Evolutionary conservation across 345 rosid genomes (phyloP).

Genomic region (Boechera stricta): DNA sequence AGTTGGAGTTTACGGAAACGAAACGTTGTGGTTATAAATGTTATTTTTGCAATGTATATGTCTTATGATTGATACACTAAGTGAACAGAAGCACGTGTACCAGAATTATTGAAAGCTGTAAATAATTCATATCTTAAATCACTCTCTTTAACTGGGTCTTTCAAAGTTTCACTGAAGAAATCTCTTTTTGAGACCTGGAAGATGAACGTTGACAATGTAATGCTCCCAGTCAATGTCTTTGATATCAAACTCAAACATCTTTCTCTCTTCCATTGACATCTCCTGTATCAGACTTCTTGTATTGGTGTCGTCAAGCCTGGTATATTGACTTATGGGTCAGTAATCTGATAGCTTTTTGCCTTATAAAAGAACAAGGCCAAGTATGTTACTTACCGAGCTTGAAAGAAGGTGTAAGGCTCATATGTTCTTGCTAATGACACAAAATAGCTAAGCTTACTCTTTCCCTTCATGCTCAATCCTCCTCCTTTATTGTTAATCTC

Average conservation of each 20-base stretch:
- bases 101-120: background rate
- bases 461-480: slow-evolving; percentile 30
- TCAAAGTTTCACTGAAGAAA: background rate
- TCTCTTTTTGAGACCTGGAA: slow-evolving; percentile 41
- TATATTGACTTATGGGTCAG: background rate
- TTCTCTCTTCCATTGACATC: slow-evolving; percentile 48
- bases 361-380: background rate
- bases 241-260: slow-evolving; percentile 41
- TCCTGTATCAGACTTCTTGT: slow-evolving; percentile 38
- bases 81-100: background rate
- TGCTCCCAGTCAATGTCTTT: slow-evolving; percentile 49
- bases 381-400: slow-evolving; percentile 28
- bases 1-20: too few species aligned
- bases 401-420: slow-evolving; percentile 33
- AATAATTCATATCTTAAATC: background rate
- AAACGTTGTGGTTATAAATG: too few species aligned
- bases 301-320: slow-evolving; percentile 50
- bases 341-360: background rate
- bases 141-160: slow-evolving; percentile 1
- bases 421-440: slow-evolving; percentile 25
- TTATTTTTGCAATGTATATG: too few species aligned
- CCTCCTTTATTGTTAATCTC: background rate
- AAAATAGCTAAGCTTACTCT: slow-evolving; percentile 26
- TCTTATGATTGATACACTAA: background rate
- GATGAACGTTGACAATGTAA: slow-evolving; percentile 47